Conservation (phyloP, 106 monocot species). For the Iris macrosiphon region DNA sequence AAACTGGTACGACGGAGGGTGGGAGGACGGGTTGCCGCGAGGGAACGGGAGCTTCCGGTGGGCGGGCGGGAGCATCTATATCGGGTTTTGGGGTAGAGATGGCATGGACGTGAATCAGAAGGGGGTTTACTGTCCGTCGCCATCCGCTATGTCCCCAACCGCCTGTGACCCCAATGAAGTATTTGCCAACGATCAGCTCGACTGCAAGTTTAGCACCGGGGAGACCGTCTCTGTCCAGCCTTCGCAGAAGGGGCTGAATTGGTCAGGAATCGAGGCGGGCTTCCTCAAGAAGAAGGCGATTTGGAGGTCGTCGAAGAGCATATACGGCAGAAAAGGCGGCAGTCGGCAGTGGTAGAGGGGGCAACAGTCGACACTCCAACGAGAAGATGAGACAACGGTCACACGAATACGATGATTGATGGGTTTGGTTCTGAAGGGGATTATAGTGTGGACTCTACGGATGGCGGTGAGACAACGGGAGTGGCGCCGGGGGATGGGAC, state of each 20-base stretch:
- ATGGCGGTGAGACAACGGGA: slow-evolving; percentile 4
- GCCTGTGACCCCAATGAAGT: slow-evolving; percentile 33
- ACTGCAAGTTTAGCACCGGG: slow-evolving; percentile 33
- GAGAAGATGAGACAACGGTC: background rate
- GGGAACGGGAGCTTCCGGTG: slow-evolving; percentile 56
- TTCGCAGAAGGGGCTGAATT: slow-evolving; percentile 58
- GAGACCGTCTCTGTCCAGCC: slow-evolving; percentile 53
- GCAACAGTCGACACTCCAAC: background rate
- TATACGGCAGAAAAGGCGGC: background rate
- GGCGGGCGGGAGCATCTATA: slow-evolving; percentile 56
- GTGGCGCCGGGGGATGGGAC: background rate
- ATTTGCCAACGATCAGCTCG: slow-evolving; percentile 21
- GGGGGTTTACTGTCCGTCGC: slow-evolving; percentile 38
- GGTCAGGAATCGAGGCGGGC: slow-evolving; percentile 23
- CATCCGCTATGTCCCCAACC: slow-evolving; percentile 11
- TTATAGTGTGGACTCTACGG: background rate
- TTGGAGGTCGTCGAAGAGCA: slow-evolving; percentile 17
- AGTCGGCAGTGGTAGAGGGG: background rate
- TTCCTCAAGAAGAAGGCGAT: slow-evolving; percentile 18
- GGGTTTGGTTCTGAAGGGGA: slow-evolving; percentile 9
- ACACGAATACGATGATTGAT: slow-evolving; percentile 15
- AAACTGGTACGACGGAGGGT: slow-evolving; percentile 58
- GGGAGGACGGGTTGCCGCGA: slow-evolving; percentile 54
- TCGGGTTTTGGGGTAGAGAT: slow-evolving; percentile 31
- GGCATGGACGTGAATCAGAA: slow-evolving; percentile 13